Evolutionary conservation across 441 rosid species (phyloP).

Genomic region (Croton setiger): DNA sequence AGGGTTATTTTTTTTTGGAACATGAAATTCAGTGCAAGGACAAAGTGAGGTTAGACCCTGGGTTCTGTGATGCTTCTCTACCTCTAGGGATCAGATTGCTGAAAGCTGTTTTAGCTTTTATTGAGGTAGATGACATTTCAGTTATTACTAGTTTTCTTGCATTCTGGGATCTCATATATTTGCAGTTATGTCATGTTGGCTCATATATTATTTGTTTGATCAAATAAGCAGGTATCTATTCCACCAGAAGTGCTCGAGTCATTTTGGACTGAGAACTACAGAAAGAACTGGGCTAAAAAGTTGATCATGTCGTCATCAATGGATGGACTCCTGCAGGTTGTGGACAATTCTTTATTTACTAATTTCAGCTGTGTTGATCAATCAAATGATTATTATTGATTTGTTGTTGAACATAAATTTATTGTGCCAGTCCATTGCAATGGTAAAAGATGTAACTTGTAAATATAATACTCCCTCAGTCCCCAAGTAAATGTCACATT

Average conservation of each 20-base stretch:
- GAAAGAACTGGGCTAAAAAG: slow-evolving; percentile 59
- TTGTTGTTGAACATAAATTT: neutral
- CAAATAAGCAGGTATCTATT: slow-evolving; percentile 59
- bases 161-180: neutral
- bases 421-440: neutral
- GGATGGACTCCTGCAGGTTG: slow-evolving; percentile 79
- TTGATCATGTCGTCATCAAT: slow-evolving; percentile 56
- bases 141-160: neutral
- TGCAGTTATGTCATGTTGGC: neutral
- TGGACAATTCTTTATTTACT: neutral
- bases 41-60: slow-evolving; percentile 30
- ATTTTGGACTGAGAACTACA: slow-evolving; percentile 57
- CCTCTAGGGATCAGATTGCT: slow-evolving; percentile 75
- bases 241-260: slow-evolving; percentile 83
- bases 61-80: slow-evolving; percentile 41
- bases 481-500: no score
- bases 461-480: neutral
- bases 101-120: slow-evolving; percentile 51
- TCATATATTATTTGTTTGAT: slow-evolving; percentile 14
- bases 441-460: no score
- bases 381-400: neutral
- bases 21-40: slow-evolving; percentile 42
- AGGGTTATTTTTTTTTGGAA: slow-evolving; percentile 29
- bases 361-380: neutral
- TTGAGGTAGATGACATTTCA: slow-evolving; percentile 51